Evolutionary conservation across 1,284 basidiomycete species (phyloP), one percentile per base, ranked within the genome.

Genomic region (Pascua guehoae): DNA sequence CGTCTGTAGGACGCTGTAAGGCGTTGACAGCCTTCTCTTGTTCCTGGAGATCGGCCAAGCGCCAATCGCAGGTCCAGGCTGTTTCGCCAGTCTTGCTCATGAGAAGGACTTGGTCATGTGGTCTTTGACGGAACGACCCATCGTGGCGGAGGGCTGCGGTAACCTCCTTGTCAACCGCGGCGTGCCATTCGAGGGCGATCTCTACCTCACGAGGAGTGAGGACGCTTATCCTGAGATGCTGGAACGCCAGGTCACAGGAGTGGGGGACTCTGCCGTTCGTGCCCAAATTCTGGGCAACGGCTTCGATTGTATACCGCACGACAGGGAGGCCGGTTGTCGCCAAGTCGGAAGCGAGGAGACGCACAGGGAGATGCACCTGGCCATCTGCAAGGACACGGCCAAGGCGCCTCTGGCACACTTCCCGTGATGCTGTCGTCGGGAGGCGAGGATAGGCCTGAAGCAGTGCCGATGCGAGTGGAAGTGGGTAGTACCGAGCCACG

Each of bases 351-450:
- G 80, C 79, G 16, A 90, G 79, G 45, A 88, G 57, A 48, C 86
- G 77, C 42, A 85, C 81, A 0, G 87, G 87, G 1, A 88, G 66
- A 68, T 89, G 81, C 3, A 89, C 87, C 64, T 89, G 87, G 8
- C 81, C 84, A 47, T 84, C 82, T 58, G 84, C 83, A 61, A 87
- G 68, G 12, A 69, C 66, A 12, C 62, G 79, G 1, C 87, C 88
- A 62, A 83, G 83, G 17, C 81, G 64, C 62, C 70, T 77, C 60
- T 74, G 67, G 32, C 80, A 75, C 52, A 82, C 83, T 44, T 82
- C 79, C 11, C 63, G 47, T 8, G 62, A 40, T 10, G 64, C 69
- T 1, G 66, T 72, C 10, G 80, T 77, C 36, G 68, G 69, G 8
- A 70, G 37, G 1, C 63, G 52, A 16, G 69, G 63, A 65, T 85